Conservation (phyloP, 805 yeast genomes). For the Huiozyma sinensis region DNA sequence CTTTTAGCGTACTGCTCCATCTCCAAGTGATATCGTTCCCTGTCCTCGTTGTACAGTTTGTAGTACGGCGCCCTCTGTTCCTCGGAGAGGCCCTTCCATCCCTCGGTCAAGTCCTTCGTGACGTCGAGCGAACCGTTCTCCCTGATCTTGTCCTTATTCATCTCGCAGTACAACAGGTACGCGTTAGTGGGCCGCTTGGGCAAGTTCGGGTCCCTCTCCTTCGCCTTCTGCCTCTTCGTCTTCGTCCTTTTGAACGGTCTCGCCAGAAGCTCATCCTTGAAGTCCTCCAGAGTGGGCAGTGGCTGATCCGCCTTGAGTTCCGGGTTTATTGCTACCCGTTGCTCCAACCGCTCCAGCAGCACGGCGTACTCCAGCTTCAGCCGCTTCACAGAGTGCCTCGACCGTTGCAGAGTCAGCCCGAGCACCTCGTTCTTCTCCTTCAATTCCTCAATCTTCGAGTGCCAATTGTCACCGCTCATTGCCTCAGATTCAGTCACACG, state of each 20-base stretch:
- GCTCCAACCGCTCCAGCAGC: conserved; percentile 69
- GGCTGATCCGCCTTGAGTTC: conserved; percentile 22
- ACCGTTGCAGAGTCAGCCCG: conserved; percentile 64
- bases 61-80: conserved; percentile 64
- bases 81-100: conserved; percentile 68
- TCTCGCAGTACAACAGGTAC: conserved; percentile 75
- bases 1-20: conserved; percentile 40
- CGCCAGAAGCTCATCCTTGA: conserved; percentile 16
- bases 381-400: conserved; percentile 65
- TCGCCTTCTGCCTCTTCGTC: conserved; percentile 26
- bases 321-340: conserved; percentile 32
- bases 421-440: conserved; percentile 71
- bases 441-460: conserved; percentile 41
- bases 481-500: background rate
- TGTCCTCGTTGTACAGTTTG: conserved; percentile 68
- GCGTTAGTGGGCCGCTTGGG: conserved; percentile 91
- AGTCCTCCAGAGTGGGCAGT: conserved; percentile 23
- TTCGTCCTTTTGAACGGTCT: conserved; percentile 18
- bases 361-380: conserved; percentile 75
- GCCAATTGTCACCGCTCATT: background rate
- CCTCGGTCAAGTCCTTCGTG: conserved; percentile 70
- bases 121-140: conserved; percentile 53
- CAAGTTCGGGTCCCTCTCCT: conserved; percentile 65
- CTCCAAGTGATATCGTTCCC: conserved; percentile 62
- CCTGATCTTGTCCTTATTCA: conserved; percentile 65